Evolutionary conservation across 208 protist species (phyloP).

Genomic region (Acanthamoeba royreba): DNA sequence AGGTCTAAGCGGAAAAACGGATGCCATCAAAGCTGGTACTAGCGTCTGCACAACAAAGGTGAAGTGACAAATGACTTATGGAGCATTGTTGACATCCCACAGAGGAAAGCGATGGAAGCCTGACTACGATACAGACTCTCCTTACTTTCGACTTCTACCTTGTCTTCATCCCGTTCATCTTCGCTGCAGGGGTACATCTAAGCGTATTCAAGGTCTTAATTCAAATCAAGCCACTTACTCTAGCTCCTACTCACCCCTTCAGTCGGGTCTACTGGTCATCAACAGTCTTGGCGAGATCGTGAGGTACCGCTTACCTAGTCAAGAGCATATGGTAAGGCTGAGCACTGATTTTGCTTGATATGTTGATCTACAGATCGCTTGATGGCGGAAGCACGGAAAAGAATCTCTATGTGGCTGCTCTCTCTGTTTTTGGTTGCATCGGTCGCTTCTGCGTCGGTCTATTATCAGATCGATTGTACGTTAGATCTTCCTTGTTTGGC

Average conservation of each 20-base stretch:
- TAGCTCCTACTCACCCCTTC: background rate
- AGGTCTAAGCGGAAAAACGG: background rate
- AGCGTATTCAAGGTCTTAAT: background rate
- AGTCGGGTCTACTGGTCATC: background rate
- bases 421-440: background rate
- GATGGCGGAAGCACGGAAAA: background rate
- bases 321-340: no score
- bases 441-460: background rate
- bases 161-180: background rate
- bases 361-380: no score
- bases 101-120: background rate
- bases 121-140: background rate
- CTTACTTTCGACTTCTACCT: background rate
- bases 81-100: background rate
- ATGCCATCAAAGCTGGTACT: no score
- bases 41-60: no score
- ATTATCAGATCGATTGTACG: background rate
- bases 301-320: no score
- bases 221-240: background rate
- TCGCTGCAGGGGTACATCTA: background rate
- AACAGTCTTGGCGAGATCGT: slow-evolving; percentile 24
- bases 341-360: no score
- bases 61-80: no score
- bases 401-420: background rate
- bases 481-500: background rate